Evolutionary conservation across 2,329 filamentous ascomycete species (phyloP).

Genomic region (Aspergillus sp.): DNA sequence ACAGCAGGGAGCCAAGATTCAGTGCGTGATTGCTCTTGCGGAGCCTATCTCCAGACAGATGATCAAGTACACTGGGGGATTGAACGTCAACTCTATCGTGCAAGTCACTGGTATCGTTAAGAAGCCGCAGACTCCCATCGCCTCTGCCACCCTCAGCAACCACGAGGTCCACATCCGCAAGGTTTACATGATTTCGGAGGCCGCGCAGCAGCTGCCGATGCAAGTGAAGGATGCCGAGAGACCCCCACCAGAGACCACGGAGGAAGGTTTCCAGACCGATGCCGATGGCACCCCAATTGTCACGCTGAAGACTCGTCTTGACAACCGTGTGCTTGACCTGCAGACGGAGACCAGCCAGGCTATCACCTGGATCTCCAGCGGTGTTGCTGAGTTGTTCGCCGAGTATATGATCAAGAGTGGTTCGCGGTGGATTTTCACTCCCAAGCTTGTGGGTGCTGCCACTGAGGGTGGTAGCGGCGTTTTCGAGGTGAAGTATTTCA

Average conservation of each 20-base stretch:
- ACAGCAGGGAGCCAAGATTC: conserved; percentile 74
- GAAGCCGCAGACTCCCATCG: conserved; percentile 81
- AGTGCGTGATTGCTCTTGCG: conserved; percentile 71
- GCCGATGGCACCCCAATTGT: conserved; percentile 64
- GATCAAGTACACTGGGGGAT: conserved; percentile 81
- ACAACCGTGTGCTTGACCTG: conserved; percentile 92
- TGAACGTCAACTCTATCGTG: conserved; percentile 79
- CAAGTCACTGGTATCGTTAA: conserved; percentile 76
- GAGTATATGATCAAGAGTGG: conserved; percentile 73
- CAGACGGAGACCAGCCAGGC: conserved; percentile 88
- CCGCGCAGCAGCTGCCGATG: conserved; percentile 59
- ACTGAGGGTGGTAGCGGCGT: conserved; percentile 93
- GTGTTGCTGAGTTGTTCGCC: conserved; percentile 67
- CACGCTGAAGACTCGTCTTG: conserved; percentile 76
- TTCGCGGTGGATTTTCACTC: conserved; percentile 83
- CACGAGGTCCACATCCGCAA: conserved; percentile 87
- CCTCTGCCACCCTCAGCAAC: conserved; percentile 75
- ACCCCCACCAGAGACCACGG: conserved; percentile 42
- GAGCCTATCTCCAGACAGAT: conserved; percentile 73
- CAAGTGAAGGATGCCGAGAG: conserved; percentile 54
- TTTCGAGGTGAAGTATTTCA: conserved; percentile 88
- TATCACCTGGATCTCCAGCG: conserved; percentile 69
- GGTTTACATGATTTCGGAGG: conserved; percentile 71
- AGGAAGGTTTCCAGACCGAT: conserved; percentile 49
- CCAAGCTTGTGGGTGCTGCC: conserved; percentile 83